These are phyloP conservation scores for Globisporangium polare DNA, from an alignment of 352 stramenopile genomes.

Conservation along the genomic window DNA sequence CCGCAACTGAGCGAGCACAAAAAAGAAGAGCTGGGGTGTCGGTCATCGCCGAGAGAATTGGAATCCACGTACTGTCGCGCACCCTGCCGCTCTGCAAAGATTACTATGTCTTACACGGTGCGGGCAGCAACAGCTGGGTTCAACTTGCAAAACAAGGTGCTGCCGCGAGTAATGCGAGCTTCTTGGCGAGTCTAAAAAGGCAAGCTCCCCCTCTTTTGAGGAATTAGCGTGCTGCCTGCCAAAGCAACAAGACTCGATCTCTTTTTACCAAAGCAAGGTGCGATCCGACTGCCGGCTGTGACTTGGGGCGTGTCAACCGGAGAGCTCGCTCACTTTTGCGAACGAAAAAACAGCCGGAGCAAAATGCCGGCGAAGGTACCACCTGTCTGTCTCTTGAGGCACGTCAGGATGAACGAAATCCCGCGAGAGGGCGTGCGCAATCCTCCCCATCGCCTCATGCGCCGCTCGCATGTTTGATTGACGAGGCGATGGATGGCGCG, in stretches of 20 bases:
- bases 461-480: too few relatives aligned
- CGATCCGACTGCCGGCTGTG: not conserved
- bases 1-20: conserved; percentile 8
- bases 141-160: conserved; percentile 7
- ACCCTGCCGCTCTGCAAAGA: not conserved
- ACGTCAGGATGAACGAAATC: too few relatives aligned
- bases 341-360: conserved; percentile 8
- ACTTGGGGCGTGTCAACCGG: conserved; percentile 2
- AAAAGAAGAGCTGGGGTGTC: not conserved
- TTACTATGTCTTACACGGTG: conserved; percentile 4
- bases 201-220: not conserved
- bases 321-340: not conserved
- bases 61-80: not conserved
- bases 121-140: not conserved
- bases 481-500: not conserved
- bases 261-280: too few relatives aligned
- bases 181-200: not conserved
- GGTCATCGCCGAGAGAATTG: not conserved
- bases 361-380: not conserved
- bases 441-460: too few relatives aligned
- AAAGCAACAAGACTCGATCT: too few relatives aligned
- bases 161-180: too few relatives aligned
- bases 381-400: not conserved
- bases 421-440: too few relatives aligned
- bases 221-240: too few relatives aligned